Evolutionary conservation across 352 stramenopile genomes (phyloP), one percentile per base, ranked within the genome.

Genomic region (Phytophthora sansomeana): DNA sequence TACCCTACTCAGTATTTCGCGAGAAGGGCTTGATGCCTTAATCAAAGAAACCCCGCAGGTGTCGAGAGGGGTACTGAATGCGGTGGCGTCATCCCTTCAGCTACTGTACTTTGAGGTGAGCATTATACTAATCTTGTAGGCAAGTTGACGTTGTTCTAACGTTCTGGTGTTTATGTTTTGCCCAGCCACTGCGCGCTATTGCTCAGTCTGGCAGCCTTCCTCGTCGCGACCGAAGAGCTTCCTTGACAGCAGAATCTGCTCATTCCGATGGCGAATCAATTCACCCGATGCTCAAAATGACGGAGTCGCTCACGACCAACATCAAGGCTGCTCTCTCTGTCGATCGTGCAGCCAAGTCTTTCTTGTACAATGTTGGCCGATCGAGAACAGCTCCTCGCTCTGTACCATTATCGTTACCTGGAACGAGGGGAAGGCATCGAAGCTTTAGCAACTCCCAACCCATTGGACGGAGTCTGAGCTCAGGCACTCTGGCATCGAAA

Each of bases 41-140:
- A 95, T 96, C 24, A 84, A 84, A 41, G 78, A 89, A 36, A 93
- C 78, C 6, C 79, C 80, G 1, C 76, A 82, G 13, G 79, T 96
- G 4, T 92, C 88, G 0, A 64, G 82, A 60, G 88, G 88, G 17
- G 86, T 95, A n/a, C 56, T 96, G 4, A 90, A 92, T 49, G 84
- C 87, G 0, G 83, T 96, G 19, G 87, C 86, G 2, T 93, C 84
- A 0, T 81, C 87, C 7, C 61, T 96, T 32, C 81, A 83, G 8
- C 87, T 84, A 67, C 64, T 93, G 6, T 96, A 94, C 47, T 91
- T 91, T 42, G 81, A 93, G 77, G 84, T 92, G 75, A 49, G 70
- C 6, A 35, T 8, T 39, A 35, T 49, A 35, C 10, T 48, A 38
- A 21, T 29, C 8, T 24, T 1, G 7, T 49, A 29, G 35, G 19